Percentiles rank a stretch among this genome's conserved stretches.
These are phyloP conservation scores for Mycena galopus DNA, from an alignment of 768 basidiomycete species.

Conservation along the genomic window DNA sequence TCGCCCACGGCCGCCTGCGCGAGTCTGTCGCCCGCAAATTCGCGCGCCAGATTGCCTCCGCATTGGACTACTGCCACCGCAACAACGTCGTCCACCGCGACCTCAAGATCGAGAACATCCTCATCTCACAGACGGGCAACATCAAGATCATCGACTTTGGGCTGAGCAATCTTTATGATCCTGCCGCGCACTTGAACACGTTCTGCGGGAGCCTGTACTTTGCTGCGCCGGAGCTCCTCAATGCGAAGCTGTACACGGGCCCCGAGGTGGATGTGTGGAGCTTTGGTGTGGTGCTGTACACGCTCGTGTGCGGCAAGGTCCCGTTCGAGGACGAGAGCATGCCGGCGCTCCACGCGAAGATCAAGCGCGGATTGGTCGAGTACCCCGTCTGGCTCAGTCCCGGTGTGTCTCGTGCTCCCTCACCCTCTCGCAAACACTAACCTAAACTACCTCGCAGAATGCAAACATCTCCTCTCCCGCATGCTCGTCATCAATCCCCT, in stretches of 20 bases:
- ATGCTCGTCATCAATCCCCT: conserved; percentile 96
- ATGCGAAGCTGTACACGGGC: conserved; percentile 96
- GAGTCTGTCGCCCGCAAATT: conserved; percentile 98
- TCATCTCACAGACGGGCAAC: conserved; percentile 97
- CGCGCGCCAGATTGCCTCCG: conserved; percentile 95
- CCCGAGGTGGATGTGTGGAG: conserved; percentile 99
- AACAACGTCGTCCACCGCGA: conserved; percentile 99
- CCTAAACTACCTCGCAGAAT: conserved; percentile 68
- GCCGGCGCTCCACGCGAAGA: conserved; percentile 99
- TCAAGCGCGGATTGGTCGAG: conserved; percentile 96
- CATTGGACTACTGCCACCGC: conserved; percentile 95
- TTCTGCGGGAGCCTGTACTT: conserved; percentile 99
- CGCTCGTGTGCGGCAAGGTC: conserved; percentile 97
- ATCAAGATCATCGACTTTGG: conserved; percentile 99
- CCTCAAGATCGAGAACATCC: conserved; percentile 99
- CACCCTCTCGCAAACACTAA: neutral
- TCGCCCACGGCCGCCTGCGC: conserved; percentile 94
- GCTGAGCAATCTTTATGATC: conserved; percentile 94
- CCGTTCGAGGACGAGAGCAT: conserved; percentile 99
- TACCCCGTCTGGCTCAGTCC: conserved; percentile 97
- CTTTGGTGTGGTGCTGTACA: conserved; percentile 99
- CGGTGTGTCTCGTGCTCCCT: conserved; percentile 63
- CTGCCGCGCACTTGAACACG: conserved; percentile 83
- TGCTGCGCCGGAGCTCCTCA: conserved; percentile 96
- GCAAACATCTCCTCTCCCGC: conserved; percentile 92